Evolutionary conservation across 2,329 filamentous ascomycete genomes (phyloP), one percentile per base, ranked within the genome.

Genomic region (Whalleya microplaca): DNA sequence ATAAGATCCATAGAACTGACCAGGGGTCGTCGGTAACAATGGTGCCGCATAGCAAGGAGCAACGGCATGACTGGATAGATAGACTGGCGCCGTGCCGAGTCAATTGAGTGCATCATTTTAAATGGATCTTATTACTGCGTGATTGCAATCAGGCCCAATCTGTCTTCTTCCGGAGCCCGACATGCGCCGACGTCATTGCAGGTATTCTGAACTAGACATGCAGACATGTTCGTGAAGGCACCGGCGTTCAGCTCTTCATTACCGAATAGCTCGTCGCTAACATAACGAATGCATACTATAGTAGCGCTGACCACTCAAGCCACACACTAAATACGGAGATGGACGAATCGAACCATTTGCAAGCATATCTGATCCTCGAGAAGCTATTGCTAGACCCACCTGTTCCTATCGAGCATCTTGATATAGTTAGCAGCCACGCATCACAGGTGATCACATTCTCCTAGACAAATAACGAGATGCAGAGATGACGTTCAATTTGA

Each of bases 401-500:
- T 5, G 32, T 37, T 37, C 32, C 32, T 27, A n/a, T n/a, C n/a
- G n/a, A 9, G 23, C 23, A 4, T 27, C 23, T 27, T 4, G 23
- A 27, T 27, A 9, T 4, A 9, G 23, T 27, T 27, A 27, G 32
- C 46, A 42, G 54, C 32, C 52, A 59, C 41, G 50, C 47, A 46
- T 32, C 44, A 43, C 49, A 47, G 51, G 48, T 48, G 53, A 37
- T 37, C 45, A 59, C 21, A 46, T 50, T 41, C 27, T 40, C 51
- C 45, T 50, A 45, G 48, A 53, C 49, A 55, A 51, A 57, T 46
- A 55, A 55, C 52, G 56, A 61, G 51, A 44, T 62, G 51, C 55
- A 68, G 58, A 67, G 58, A 69, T 68, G 62, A 66, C 55, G 47
- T 52, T 53, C 50, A 68, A 68, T 66, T 59, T 65, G 37, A 45